Evolutionary conservation across 306 rosid genomes (phyloP).

Genomic region (Lotus japonicus): DNA sequence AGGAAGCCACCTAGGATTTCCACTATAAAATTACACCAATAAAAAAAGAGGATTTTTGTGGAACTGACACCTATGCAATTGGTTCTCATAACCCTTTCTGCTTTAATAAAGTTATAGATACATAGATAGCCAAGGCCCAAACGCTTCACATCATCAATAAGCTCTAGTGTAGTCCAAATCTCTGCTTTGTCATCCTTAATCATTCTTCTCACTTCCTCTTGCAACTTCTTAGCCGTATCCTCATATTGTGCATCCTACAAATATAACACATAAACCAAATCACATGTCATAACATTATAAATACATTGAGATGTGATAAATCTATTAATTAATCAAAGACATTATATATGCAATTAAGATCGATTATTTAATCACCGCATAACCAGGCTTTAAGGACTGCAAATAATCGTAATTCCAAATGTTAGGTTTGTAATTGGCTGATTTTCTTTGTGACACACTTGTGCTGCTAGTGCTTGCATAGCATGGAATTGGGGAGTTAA

Average conservation of each 20-base stretch:
- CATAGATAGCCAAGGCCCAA: constrained; percentile 34
- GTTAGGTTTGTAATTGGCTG: constrained; percentile 43
- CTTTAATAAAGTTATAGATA: too few species aligned
- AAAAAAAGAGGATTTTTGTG: too few species aligned
- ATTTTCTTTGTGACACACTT: constrained; percentile 16
- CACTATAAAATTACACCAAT: too few species aligned
- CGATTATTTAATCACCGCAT: constrained; percentile 7
- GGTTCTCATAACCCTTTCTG: too few species aligned
- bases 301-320: too few species aligned
- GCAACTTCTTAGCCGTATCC: constrained; percentile 1
- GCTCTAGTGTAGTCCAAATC: constrained; percentile 15
- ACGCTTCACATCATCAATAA: constrained; percentile 28
- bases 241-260: constrained; percentile 9
- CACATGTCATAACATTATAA: not conserved
- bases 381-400: constrained; percentile 35
- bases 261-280: not conserved
- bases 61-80: too few species aligned
- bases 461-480: not conserved
- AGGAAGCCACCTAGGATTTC: too few species aligned
- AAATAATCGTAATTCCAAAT: constrained; percentile 40
- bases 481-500: constrained; percentile 1
- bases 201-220: constrained; percentile 34
- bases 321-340: not conserved
- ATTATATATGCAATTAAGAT: not conserved
- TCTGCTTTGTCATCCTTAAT: constrained; percentile 19